These are phyloP conservation scores for Bisporella sp. DNA, from an alignment of 2,329 filamentous ascomycete genomes.

Conservation along the genomic window DNA sequence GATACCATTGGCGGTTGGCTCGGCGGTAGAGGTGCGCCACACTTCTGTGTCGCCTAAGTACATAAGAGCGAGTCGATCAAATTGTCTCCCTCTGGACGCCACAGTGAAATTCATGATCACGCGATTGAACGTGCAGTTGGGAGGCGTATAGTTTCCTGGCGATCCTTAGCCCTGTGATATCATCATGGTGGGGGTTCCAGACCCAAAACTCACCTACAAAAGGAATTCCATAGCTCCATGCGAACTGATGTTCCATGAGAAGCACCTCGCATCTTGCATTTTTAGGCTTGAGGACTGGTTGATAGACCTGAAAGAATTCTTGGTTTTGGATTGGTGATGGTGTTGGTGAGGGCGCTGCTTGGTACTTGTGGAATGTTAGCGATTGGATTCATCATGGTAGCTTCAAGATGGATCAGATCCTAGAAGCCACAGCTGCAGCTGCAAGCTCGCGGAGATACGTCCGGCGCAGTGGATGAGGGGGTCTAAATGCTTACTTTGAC, in stretches of 20 bases:
- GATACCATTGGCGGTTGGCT: constrained; percentile 66
- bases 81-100: constrained; percentile 64
- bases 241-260: constrained; percentile 69
- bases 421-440: too few species aligned
- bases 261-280: constrained; percentile 42
- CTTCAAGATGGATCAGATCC: too few species aligned
- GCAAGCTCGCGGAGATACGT: too few species aligned
- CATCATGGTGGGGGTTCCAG: constrained; percentile 1
- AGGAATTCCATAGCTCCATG: constrained; percentile 63
- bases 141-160: constrained; percentile 57
- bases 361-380: too few species aligned
- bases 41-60: constrained; percentile 72
- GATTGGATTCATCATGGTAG: too few species aligned
- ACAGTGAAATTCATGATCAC: constrained; percentile 73
- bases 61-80: constrained; percentile 68
- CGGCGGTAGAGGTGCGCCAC: constrained; percentile 78
- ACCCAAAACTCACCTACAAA: constrained; percentile 52
- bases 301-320: constrained; percentile 53
- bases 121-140: constrained; percentile 63
- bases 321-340: constrained; percentile 43
- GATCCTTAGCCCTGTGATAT: constrained; percentile 5
- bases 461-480: too few species aligned
- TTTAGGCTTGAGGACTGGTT: constrained; percentile 52
- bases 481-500: too few species aligned
- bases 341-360: constrained; percentile 15